Base-by-base conservation (phyloP, 2,329 filamentous ascomycete genomes). In the Xylariaceae sp. region DNA sequence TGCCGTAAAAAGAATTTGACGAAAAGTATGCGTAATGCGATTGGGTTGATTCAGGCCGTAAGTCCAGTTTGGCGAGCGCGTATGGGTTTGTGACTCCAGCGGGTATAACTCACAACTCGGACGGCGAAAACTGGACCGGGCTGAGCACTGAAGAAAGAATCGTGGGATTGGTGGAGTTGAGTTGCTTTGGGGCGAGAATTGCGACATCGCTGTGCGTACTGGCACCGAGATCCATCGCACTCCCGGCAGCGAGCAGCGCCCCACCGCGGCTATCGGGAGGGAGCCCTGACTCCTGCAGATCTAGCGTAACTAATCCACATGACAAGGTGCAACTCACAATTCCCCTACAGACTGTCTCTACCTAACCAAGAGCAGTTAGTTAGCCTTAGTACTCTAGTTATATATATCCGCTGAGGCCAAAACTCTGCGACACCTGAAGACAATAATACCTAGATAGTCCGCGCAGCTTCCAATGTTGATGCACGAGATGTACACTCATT, bases 101-200 rank as follows among this genome's bases (percentile, higher is more conserved):
- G 19, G 19, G 19, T 19, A 19, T 19, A 19, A 19, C 19, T 51
- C 26, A 47, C 48, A 72, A 70, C 3, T 68, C 68, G 9, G 48
- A 19, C 45, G 53, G 42, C 43, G 31, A 46, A 6, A 68, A 60
- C 37, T 19, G 41, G n/a, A 27, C 26, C 26, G 31, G 69, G 64
- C 54, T 70, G 71, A 47, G 69, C 72, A 3, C 64, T 55, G 71
- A 71, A 35, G 69, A 45, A 47, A 50, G 52, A 46, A 58, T 42
- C 69, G 64, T 42, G 72, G 69, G 8, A 49, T 34, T 45, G 31
- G 71, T 69, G 41, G 54, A 55, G 51, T n/a, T 68, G 64, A 46
- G 68, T 53, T 71, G 70, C 70, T 72, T 65, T 68, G 66, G 65
- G 66, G 68, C 65, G 57, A 66, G 63, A 67, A 72, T 72, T 69